Evolutionary conservation across 1,139 yeast species (phyloP), one percentile per base, ranked within the genome.

Genomic region (Hyphopichia pseudoburtonii): DNA sequence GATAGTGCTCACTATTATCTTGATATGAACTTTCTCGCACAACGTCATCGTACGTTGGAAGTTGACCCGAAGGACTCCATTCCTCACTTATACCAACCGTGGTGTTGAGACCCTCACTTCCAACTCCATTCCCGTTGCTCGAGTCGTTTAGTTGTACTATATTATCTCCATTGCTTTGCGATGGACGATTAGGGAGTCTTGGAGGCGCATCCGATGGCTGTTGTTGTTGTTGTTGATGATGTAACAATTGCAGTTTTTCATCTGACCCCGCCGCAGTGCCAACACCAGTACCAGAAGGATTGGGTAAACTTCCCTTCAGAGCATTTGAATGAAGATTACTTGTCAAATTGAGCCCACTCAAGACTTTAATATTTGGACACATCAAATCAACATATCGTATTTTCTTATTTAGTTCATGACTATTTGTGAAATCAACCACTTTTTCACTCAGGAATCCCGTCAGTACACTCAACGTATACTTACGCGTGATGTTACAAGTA

Each of bases 401-500:
- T 41, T 66, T 54, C 32, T 45, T 44, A 8, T 34, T 40, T 10
- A 46, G 16, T 31, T 57, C 64, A 4, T 42, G 32, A 8, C 45
- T 22, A 45, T 57, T 45, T 43, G 51, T 39, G 32, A 49, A 43
- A 34, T 59, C 62, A 14, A 26, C 6, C 8, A 64, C 46, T 35
- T 51, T 52, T 36, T 62, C 67, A 39, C 59, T 57, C 3, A 77
- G 59, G 40, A 81, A 64, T 3, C 76, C 80, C 2, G 68, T 80
- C 3, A 56, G 54, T 2, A 80, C 59, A 15, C 56, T 56, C 30
- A 80, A 44, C 10, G 57, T 53, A 48, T 81, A 80, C n/a, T 48
- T 51, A 33, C 86, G 61, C 4, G 67, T 52, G 12, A 81, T 70
- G 51, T 80, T 80, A 53, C 87, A 81, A 3, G 82, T 76, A 27